phyloP scores from a whole-genome alignment of 768 basidiomycete species.

The Lactifluus piperatus region DNA sequence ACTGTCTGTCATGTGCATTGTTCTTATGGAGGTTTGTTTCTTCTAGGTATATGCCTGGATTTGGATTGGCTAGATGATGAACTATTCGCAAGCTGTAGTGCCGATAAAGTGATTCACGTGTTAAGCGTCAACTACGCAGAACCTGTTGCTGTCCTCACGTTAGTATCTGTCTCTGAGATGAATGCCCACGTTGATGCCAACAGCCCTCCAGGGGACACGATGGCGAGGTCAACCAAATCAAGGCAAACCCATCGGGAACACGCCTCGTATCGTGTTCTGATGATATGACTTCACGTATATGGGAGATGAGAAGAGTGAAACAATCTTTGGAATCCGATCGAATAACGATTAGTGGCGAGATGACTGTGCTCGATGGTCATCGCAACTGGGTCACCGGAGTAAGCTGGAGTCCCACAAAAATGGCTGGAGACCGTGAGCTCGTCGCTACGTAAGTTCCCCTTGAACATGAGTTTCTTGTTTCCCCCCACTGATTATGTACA shows the following conservation, averaged over 20 bases:
- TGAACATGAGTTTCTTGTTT: constrained; percentile 3
- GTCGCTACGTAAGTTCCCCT: constrained; percentile 54
- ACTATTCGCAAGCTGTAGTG: constrained; percentile 65
- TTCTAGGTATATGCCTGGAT: constrained; percentile 66
- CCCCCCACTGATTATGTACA: constrained; percentile 24
- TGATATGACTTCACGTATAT: constrained; percentile 69
- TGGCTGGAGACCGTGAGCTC: constrained; percentile 45
- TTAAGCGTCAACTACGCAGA: constrained; percentile 43
- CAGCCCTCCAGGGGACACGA: constrained; percentile 48
- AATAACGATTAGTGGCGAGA: constrained; percentile 24
- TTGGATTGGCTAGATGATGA: constrained; percentile 70
- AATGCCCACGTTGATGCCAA: neutral
- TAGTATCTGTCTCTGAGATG: constrained; percentile 23
- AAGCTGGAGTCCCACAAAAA: constrained; percentile 54
- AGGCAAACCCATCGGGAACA: constrained; percentile 55
- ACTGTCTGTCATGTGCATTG: neutral
- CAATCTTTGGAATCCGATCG: constrained; percentile 22
- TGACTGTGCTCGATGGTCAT: constrained; percentile 51
- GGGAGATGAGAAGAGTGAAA: constrained; percentile 48
- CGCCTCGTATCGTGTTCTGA: constrained; percentile 76
- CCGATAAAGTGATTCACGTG: constrained; percentile 56
- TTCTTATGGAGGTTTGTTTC: neutral
- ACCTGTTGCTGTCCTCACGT: constrained; percentile 59
- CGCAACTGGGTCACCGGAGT: constrained; percentile 54
- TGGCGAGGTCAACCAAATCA: constrained; percentile 73